Percentiles rank a stretch among this genome's conserved stretches.
These are phyloP conservation scores for Globisporangium carolinianum DNA, from an alignment of 352 stramenopile genomes.

Conservation along the genomic window DNA sequence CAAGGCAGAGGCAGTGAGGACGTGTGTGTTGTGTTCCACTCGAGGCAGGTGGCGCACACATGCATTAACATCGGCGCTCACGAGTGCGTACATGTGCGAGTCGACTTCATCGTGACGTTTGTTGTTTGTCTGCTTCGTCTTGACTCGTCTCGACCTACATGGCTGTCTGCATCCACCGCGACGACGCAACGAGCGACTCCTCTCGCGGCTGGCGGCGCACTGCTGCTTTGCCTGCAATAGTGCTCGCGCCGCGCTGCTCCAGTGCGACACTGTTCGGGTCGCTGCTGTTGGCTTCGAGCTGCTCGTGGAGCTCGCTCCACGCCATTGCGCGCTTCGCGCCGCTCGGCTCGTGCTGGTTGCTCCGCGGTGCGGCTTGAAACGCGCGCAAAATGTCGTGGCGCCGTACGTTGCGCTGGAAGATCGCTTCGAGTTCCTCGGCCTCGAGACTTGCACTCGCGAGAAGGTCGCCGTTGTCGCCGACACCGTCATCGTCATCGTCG, in stretches of 20 bases:
- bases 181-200: slow-evolving; percentile 33
- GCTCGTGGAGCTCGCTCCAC: slow-evolving; percentile 32
- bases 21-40: neutral
- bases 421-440: slow-evolving; percentile 38
- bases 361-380: slow-evolving; percentile 26
- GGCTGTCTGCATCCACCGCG: slow-evolving; percentile 34
- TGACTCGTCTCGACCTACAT: neutral
- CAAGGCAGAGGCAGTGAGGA: neutral
- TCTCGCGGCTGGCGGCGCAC: slow-evolving; percentile 4
- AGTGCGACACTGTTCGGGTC: neutral
- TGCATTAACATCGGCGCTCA: too few species aligned
- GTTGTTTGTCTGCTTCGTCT: too few species aligned
- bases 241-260: neutral
- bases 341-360: neutral
- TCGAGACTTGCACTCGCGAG: slow-evolving; percentile 18
- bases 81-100: too few species aligned
- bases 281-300: slow-evolving; percentile 24
- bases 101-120: too few species aligned
- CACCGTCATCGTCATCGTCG: slow-evolving; percentile 1
- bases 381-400: slow-evolving; percentile 49
- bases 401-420: slow-evolving; percentile 57
- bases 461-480: slow-evolving; percentile 6
- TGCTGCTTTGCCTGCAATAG: neutral
- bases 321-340: slow-evolving; percentile 6
- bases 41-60: too few species aligned